These are phyloP conservation scores for Globisporangium irregulare DNA, from an alignment of 352 stramenopile genomes.

Conservation along the genomic window DNA sequence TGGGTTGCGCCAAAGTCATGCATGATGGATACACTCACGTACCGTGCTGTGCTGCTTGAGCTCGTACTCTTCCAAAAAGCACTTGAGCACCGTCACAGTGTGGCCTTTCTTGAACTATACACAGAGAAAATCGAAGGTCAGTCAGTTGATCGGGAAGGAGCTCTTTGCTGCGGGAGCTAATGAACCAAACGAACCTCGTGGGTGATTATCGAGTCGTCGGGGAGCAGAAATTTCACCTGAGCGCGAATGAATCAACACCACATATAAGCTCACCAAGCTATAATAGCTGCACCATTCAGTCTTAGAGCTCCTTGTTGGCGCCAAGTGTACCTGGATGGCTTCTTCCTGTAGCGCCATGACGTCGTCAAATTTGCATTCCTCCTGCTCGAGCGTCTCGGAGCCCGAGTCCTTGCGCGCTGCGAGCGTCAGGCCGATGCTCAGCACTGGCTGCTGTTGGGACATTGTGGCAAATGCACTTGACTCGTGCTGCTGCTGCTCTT, in stretches of 20 bases:
- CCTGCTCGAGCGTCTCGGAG: not conserved
- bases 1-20: not conserved
- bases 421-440: slow-evolving; percentile 24
- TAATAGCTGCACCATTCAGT: not conserved
- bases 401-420: slow-evolving; percentile 23
- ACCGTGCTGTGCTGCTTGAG: slow-evolving; percentile 36
- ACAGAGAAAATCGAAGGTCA: not conserved
- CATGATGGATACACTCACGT: not conserved
- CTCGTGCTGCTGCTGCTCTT: slow-evolving; percentile 17
- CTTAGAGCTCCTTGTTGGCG: not conserved
- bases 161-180: not conserved
- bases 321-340: slow-evolving; percentile 30
- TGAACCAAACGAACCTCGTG: slow-evolving; percentile 23
- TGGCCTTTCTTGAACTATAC: slow-evolving; percentile 66
- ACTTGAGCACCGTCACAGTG: slow-evolving; percentile 56
- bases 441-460: slow-evolving; percentile 21
- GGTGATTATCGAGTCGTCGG: slow-evolving; percentile 48
- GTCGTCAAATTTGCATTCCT: slow-evolving; percentile 62
- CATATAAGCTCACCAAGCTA: not conserved
- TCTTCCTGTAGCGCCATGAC: slow-evolving; percentile 58
- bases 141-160: not conserved
- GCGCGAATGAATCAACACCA: not conserved
- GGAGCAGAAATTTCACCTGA: slow-evolving; percentile 52
- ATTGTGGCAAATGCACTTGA: slow-evolving; percentile 6
- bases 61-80: slow-evolving; percentile 53